Evolutionary conservation across 2,329 filamentous ascomycete genomes (phyloP), one percentile per base, ranked within the genome.

Genomic region (Scleromitrula shiraiana): DNA sequence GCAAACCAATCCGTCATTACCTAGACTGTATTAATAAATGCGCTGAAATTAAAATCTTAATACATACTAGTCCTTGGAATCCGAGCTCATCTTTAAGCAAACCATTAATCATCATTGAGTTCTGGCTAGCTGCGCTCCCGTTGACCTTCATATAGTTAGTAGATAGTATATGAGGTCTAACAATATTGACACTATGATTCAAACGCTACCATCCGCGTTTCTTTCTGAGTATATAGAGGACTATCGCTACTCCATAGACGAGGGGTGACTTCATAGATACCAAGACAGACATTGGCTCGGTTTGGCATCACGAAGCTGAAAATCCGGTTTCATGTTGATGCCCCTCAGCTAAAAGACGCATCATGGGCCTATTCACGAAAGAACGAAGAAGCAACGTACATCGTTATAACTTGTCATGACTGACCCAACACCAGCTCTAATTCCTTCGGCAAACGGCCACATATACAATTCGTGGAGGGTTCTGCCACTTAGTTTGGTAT

Each of bases 371-470:
- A n/a, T n/a, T n/a, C n/a, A n/a, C n/a, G n/a, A n/a, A n/a, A n/a
- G n/a, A n/a, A n/a, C n/a, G n/a, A n/a, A n/a, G n/a, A n/a, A n/a
- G n/a, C n/a, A n/a, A n/a, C 39, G 27, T 27, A 49, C 66, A 59
- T 78, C 79, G 61, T 87, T 84, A 57, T 95, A 95, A 2, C 80
- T 78, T 62, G 87, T 89, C 88, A 95, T 94, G 45, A 94, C 72
- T 7, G 82, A 82, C 1, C 79, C 85, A 5, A 89, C 86, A 22
- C 88, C 88, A 10, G 85, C 86, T 52, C 77, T 78, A 37, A 95
- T 59, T 7, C 61, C 63, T 36, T 67, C 61, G 26, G 72, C 73
- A 62, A 80, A 81, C 2, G 77, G 77, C 77, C 77, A 80, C 6
- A 73, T 62, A 53, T 79, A 80, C 2, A 80, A 65, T 58, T 82